Conservation (phyloP, 805 yeast species). For the Kluyveromyces lactis region DNA sequence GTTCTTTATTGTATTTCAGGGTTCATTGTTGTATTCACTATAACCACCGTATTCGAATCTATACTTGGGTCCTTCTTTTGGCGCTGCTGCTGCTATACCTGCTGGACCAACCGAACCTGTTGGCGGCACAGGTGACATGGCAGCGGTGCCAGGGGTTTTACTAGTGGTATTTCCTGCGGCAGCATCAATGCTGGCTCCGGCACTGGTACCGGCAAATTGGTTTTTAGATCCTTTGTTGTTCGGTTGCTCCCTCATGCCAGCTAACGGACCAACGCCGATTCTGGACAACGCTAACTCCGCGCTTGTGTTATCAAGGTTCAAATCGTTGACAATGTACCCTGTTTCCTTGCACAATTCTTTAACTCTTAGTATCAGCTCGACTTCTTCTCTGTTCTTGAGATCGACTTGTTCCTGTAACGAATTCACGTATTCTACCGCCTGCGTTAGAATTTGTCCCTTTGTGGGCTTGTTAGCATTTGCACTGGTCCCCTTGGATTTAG, state of each 20-base stretch:
- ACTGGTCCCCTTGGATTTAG: slow-evolving; percentile 40
- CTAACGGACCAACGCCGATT: slow-evolving; percentile 78
- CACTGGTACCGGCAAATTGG: background rate
- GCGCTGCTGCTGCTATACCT: background rate
- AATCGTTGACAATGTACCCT: slow-evolving; percentile 34
- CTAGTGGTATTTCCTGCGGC: background rate
- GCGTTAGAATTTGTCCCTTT: slow-evolving; percentile 72
- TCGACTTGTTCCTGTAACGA: slow-evolving; percentile 65
- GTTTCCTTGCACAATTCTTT: slow-evolving; percentile 43
- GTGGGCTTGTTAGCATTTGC: slow-evolving; percentile 81
- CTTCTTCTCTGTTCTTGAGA: slow-evolving; percentile 69
- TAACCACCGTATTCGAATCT: slow-evolving; percentile 34
- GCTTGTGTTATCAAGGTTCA: slow-evolving; percentile 53
- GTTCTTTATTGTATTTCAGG: no score
- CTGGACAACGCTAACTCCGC: slow-evolving; percentile 71
- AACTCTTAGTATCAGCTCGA: slow-evolving; percentile 56
- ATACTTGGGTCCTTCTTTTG: slow-evolving; percentile 1
- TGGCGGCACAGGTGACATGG: slow-evolving; percentile 3
- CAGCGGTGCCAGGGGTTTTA: background rate
- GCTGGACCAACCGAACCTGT: background rate
- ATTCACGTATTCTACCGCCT: slow-evolving; percentile 65
- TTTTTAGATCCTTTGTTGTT: no score
- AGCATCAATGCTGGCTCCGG: background rate
- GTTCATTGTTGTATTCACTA: slow-evolving; percentile 26
- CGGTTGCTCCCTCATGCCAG: slow-evolving; percentile 26